Conservation (phyloP, 2,329 filamentous ascomycete genomes). For the Neopestalotiopsis clavispora region DNA sequence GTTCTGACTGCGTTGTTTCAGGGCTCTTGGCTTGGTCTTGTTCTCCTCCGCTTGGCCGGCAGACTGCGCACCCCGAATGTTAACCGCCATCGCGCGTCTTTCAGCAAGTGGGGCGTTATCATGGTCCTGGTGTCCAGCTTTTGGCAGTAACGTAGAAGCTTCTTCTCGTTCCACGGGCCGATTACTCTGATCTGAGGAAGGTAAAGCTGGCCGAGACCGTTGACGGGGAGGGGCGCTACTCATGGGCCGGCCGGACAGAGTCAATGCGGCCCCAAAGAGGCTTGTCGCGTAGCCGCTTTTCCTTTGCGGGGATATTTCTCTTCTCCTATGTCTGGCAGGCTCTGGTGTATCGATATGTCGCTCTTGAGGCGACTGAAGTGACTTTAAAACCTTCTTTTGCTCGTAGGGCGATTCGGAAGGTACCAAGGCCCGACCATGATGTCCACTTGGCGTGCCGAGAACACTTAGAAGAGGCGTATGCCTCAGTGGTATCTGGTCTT, state of each 20-base stretch:
- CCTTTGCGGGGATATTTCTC: constrained; percentile 42
- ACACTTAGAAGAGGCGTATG: constrained; percentile 60
- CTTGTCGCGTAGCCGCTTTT: constrained; percentile 56
- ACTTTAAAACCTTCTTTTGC: constrained; percentile 47
- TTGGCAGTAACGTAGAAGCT: neutral
- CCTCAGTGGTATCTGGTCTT: constrained; percentile 41
- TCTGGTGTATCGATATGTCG: constrained; percentile 29
- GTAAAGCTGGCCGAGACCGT: constrained; percentile 19
- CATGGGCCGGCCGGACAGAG: constrained; percentile 43
- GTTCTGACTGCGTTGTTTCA: too few species aligned
- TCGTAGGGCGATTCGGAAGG: constrained; percentile 70
- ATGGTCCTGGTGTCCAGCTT: neutral
- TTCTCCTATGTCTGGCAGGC: constrained; percentile 47
- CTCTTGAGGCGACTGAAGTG: constrained; percentile 25
- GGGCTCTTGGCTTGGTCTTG: constrained; percentile 1
- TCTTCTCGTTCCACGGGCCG: constrained; percentile 20
- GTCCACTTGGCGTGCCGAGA: constrained; percentile 67
- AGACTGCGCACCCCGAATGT: neutral
- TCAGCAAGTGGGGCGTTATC: constrained; percentile 7
- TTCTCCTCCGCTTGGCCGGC: neutral
- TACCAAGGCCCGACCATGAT: constrained; percentile 64
- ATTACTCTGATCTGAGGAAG: constrained; percentile 22
- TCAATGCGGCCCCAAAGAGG: constrained; percentile 53
- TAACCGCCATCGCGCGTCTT: neutral
- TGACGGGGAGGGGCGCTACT: constrained; percentile 37